Evolutionary conservation across 176 grass and related monocot species (phyloP).

Genomic region (Raddia distichophylla): DNA sequence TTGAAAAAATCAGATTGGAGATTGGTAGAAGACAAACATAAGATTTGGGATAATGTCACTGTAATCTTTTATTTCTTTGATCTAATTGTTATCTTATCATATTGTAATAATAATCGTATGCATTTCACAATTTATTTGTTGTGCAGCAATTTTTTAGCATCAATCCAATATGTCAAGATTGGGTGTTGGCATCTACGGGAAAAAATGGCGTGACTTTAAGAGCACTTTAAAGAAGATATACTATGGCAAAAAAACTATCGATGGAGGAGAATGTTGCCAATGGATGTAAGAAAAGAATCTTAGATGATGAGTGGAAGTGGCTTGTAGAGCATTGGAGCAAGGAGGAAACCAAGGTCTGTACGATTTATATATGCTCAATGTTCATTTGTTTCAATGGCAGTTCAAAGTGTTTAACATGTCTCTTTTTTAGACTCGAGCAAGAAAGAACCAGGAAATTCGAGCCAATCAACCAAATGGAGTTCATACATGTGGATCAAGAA

Average conservation of each 20-base stretch:
- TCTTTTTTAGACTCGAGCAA: not conserved
- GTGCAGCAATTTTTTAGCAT: too few species aligned
- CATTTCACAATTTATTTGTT: too few species aligned
- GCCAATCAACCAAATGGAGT: not conserved
- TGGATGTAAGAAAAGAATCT: not conserved
- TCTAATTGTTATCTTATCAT: too few species aligned
- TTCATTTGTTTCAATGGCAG: not conserved
- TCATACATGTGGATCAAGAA: not conserved
- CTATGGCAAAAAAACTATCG: not conserved
- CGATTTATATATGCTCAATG: not conserved
- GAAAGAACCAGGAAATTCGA: not conserved
- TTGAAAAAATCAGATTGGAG: not conserved
- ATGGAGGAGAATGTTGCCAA: not conserved
- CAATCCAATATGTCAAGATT: too few species aligned
- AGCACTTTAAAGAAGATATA: not conserved
- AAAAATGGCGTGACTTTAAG: not conserved
- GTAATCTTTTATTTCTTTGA: not conserved
- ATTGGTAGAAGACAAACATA: not conserved
- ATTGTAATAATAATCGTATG: too few species aligned
- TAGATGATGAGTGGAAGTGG: not conserved
- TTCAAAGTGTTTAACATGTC: too few species aligned
- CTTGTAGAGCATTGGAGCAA: not conserved
- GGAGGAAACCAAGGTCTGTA: not conserved
- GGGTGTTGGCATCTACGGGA: not conserved
- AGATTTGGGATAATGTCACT: not conserved